Conservation (phyloP, 257 asterid species). For the Scutellaria galericulata region DNA sequence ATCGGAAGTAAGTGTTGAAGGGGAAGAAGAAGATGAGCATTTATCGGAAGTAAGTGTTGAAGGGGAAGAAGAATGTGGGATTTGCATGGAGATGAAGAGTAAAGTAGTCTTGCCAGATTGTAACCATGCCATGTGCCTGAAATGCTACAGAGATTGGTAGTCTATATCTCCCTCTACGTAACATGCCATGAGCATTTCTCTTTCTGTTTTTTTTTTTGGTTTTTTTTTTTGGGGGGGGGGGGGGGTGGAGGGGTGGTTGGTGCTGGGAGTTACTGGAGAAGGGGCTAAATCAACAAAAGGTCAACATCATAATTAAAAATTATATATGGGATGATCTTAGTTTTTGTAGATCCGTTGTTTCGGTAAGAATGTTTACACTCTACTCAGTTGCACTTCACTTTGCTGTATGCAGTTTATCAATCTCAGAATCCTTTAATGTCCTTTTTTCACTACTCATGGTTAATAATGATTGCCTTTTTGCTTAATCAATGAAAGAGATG, state of each 20-base stretch:
- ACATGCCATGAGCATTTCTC: background rate
- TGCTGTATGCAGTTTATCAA: background rate
- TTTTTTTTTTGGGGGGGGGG: background rate
- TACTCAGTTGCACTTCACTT: background rate
- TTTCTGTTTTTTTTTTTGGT: background rate
- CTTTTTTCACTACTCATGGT: background rate
- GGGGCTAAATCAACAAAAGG: too few relatives aligned
- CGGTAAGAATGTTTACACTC: background rate
- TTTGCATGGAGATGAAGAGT: slow-evolving; percentile 83
- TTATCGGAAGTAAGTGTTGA: slow-evolving; percentile 66
- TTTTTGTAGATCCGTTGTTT: background rate
- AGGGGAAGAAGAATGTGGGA: slow-evolving; percentile 94
- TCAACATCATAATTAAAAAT: too few relatives aligned
- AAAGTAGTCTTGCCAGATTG: slow-evolving; percentile 86
- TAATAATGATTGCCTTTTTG: background rate
- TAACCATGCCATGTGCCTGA: slow-evolving; percentile 82
- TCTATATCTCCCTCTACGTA: slow-evolving; percentile 12
- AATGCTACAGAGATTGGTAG: slow-evolving; percentile 94
- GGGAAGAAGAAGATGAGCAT: slow-evolving; percentile 56
- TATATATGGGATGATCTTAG: too few relatives aligned
- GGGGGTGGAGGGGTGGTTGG: too few relatives aligned
- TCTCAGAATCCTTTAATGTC: background rate
- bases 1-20: slow-evolving; percentile 66
- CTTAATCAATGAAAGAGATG: background rate
- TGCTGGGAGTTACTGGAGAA: too few relatives aligned